A percentile compares a stretch with the other conserved stretches of the same genome.
Evolutionary conservation across 2,329 filamentous ascomycete genomes (phyloP).

Genomic region (Pyrenophora tritici-repentis): DNA sequence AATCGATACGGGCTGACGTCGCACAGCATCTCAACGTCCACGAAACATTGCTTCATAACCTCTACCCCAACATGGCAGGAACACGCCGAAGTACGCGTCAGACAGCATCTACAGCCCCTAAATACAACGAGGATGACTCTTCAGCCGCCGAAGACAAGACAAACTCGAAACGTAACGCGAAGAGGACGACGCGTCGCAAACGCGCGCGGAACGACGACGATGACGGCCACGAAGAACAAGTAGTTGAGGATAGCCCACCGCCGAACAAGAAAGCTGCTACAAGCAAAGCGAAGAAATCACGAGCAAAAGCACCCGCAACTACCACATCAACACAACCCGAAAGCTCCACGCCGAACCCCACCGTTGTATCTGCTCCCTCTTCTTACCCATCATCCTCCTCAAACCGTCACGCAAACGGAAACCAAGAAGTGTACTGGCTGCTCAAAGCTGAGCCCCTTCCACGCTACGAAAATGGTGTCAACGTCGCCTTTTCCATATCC

Average conservation of each 20-base stretch:
- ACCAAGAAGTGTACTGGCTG: slow-evolving; percentile 52
- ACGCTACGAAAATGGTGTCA: slow-evolving; percentile 81
- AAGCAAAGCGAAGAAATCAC: slow-evolving; percentile 16
- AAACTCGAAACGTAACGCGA: slow-evolving; percentile 25
- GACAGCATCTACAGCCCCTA: slow-evolving; percentile 19
- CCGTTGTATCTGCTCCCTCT: slow-evolving; percentile 15
- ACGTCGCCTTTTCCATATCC: slow-evolving; percentile 94
- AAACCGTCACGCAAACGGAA: slow-evolving; percentile 34
- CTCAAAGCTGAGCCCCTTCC: slow-evolving; percentile 74
- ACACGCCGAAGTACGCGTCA: slow-evolving; percentile 40
- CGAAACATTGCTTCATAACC: slow-evolving; percentile 4
- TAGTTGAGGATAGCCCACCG: slow-evolving; percentile 14
- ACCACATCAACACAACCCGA: background rate
- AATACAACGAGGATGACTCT: slow-evolving; percentile 28
- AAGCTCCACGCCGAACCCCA: slow-evolving; percentile 14
- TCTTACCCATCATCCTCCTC: slow-evolving; percentile 18
- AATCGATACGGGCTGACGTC: slow-evolving; percentile 4
- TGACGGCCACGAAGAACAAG: slow-evolving; percentile 15
- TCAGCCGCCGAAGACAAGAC: slow-evolving; percentile 21
- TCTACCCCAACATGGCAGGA: slow-evolving; percentile 27
- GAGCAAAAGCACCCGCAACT: slow-evolving; percentile 7
- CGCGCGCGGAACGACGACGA: slow-evolving; percentile 30
- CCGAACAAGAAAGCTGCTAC: slow-evolving; percentile 29
- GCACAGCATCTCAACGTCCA: slow-evolving; percentile 1
- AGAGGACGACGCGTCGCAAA: slow-evolving; percentile 36